Conservation (phyloP, 495 filamentous ascomycete genomes). For the Penicillium salamii region DNA sequence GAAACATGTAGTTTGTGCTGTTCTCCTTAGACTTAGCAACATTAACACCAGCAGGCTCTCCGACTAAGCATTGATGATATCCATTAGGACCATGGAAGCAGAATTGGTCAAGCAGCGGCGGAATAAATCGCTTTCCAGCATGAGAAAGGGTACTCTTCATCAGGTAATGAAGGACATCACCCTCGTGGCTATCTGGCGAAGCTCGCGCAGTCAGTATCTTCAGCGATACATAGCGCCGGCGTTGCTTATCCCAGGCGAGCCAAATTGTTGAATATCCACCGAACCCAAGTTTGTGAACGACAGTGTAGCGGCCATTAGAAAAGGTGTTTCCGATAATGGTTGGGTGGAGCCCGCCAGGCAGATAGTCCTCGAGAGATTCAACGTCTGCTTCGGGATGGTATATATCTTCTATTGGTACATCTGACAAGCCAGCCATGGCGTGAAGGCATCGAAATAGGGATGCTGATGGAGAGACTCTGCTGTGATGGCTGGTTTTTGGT, state of each 20-base stretch:
- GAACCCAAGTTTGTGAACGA: conserved; percentile 83
- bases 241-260: conserved; percentile 45
- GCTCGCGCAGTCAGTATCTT: conserved; percentile 21
- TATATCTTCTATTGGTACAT: conserved; percentile 7
- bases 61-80: conserved; percentile 27
- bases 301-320: conserved; percentile 79
- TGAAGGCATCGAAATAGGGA: conserved; percentile 4
- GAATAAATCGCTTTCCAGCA: conserved; percentile 19
- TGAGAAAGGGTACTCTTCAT: conserved; percentile 13
- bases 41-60: conserved; percentile 27
- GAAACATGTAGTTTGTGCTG: conserved; percentile 24
- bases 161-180: conserved; percentile 11
- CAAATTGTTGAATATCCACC: conserved; percentile 87
- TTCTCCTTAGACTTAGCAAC: conserved; percentile 27
- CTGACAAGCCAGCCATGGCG: neutral
- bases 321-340: conserved; percentile 78
- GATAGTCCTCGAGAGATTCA: conserved; percentile 26
- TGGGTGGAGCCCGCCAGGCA: conserved; percentile 73
- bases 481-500: neutral
- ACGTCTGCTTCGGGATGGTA: conserved; percentile 21
- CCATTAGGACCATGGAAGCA: conserved; percentile 29
- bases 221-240: conserved; percentile 19
- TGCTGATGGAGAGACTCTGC: neutral
- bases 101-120: conserved; percentile 21
- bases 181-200: conserved; percentile 16